Conservation (phyloP, 371 early-diverging fungal species). For the Circinella minor region DNA sequence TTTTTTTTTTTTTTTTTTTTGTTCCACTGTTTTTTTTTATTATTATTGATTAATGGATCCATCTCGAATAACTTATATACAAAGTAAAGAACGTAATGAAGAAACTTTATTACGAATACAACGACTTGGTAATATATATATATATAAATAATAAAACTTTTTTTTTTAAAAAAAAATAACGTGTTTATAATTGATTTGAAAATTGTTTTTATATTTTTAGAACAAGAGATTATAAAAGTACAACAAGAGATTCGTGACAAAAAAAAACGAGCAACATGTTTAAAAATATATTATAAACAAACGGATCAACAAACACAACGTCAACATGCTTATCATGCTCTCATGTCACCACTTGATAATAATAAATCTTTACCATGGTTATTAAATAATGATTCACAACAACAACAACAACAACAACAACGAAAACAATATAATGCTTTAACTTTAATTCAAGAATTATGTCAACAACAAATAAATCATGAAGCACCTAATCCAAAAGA, state of each 20-base stretch:
- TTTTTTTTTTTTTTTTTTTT: no score
- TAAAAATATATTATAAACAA: not conserved
- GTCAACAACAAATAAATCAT: not conserved
- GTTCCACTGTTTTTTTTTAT: not conserved
- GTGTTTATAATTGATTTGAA: no score
- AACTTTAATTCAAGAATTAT: not conserved
- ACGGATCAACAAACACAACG: not conserved
- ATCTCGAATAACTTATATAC: not conserved
- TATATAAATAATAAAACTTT: not conserved
- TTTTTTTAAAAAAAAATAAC: no score
- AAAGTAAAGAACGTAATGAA: slow-evolving; percentile 11
- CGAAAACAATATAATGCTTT: not conserved
- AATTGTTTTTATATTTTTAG: not conserved
- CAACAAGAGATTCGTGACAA: slow-evolving; percentile 7
- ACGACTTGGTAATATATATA: slow-evolving; percentile 1
- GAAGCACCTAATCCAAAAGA: slow-evolving; percentile 1
- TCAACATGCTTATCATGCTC: not conserved
- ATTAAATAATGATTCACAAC: not conserved
- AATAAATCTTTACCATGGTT: not conserved
- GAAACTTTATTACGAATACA: slow-evolving; percentile 13
- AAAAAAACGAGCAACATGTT: not conserved
- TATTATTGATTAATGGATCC: not conserved
- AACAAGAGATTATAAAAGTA: not conserved
- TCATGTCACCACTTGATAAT: not conserved
- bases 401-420: no score